Conservation (phyloP, 306 rosid genomes). For the Vigna hirtella region DNA sequence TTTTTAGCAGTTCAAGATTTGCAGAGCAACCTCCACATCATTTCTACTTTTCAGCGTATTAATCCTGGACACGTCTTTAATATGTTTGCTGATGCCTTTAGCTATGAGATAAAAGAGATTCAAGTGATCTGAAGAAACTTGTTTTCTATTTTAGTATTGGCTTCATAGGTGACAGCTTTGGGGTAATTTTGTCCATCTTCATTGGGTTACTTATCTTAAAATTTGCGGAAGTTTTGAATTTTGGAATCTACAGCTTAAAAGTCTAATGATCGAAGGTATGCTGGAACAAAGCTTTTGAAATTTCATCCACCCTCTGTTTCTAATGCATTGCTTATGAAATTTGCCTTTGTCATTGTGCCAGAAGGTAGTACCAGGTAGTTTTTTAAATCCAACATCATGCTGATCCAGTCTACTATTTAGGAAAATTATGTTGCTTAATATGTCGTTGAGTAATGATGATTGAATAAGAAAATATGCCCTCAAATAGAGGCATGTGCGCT, state of each 20-base stretch:
- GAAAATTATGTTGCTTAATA: conserved; percentile 38
- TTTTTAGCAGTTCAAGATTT: conserved; percentile 50
- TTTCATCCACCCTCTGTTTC: background rate
- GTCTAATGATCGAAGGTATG: background rate
- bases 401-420: conserved; percentile 35
- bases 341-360: conserved; percentile 45
- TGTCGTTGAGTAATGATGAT: conserved; percentile 30
- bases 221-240: conserved; percentile 51
- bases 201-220: conserved; percentile 50
- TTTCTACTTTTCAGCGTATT: conserved; percentile 44
- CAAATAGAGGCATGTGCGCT: background rate
- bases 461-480: conserved; percentile 20
- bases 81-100: conserved; percentile 36
- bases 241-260: conserved; percentile 51
- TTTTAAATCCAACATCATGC: conserved; percentile 26
- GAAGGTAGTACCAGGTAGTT: conserved; percentile 47
- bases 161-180: conserved; percentile 43
- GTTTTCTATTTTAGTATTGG: conserved; percentile 37
- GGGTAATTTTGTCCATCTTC: conserved; percentile 52
- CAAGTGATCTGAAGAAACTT: conserved; percentile 42
- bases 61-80: conserved; percentile 47
- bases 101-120: conserved; percentile 33
- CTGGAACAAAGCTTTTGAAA: background rate
- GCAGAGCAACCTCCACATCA: conserved; percentile 43
- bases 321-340: conserved; percentile 29